A percentile compares a stretch with the other conserved stretches of the same genome.
Evolutionary conservation across 192 early-diverging fungal genomes (phyloP).

Genomic region (Podochytrium sp.): DNA sequence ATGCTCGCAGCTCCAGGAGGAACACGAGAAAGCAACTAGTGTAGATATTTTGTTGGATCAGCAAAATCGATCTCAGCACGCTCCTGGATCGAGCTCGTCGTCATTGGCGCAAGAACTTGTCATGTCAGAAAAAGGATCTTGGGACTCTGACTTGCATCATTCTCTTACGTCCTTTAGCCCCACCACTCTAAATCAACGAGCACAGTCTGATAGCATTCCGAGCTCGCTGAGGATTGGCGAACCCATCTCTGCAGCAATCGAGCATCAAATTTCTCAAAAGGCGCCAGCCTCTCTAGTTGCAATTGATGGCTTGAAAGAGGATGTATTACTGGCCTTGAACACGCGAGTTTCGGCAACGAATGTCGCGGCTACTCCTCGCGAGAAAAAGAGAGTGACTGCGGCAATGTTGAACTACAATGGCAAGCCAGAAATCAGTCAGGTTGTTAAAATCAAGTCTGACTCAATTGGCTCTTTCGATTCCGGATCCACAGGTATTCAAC

Average conservation of each 20-base stretch:
- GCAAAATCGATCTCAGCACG: too few species aligned
- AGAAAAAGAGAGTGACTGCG: slow-evolving; percentile 13
- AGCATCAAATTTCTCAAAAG: too few species aligned
- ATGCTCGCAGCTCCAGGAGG: too few species aligned
- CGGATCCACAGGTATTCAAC: background rate
- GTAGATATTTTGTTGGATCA: too few species aligned
- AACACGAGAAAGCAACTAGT: too few species aligned
- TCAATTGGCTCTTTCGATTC: background rate
- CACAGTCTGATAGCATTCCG: background rate
- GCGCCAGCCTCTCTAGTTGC: background rate
- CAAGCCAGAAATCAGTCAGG: background rate
- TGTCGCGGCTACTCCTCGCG: background rate
- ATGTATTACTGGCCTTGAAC: background rate
- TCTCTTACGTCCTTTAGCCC: background rate
- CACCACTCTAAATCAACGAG: background rate
- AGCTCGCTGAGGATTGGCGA: background rate
- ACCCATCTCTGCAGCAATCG: background rate
- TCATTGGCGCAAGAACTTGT: too few species aligned
- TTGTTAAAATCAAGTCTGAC: background rate
- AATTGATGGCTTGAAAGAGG: background rate
- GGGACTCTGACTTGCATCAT: background rate
- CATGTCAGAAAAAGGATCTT: too few species aligned
- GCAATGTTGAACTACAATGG: background rate
- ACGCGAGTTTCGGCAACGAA: background rate
- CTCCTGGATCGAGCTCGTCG: too few species aligned